Conservation (phyloP, 1,284 basidiomycete genomes). For the Thecaphora thlaspeos region DNA sequence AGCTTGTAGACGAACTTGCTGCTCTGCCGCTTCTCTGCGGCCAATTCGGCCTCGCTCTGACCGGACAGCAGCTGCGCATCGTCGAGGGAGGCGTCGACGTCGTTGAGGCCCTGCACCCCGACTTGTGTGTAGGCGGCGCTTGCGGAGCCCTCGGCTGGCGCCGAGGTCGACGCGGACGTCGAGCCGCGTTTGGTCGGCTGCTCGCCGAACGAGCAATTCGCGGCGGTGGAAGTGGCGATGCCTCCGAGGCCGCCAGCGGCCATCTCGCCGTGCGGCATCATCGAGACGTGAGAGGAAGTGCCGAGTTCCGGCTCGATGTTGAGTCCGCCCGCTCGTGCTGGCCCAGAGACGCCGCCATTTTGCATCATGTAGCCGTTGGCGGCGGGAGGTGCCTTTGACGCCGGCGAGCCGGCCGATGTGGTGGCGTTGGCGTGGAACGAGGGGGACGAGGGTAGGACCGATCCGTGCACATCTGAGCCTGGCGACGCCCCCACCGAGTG, state of each 20-base stretch:
- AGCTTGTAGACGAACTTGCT: slow-evolving; percentile 51
- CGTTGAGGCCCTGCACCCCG: no score
- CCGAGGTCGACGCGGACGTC: slow-evolving; percentile 14
- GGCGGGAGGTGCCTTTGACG: no score
- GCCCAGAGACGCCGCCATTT: no score
- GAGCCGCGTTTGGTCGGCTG: no score
- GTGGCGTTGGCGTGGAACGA: background rate
- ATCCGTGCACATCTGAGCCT: background rate
- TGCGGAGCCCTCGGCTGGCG: slow-evolving; percentile 12
- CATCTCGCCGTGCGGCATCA: background rate
- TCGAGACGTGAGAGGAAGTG: no score
- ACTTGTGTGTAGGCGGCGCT: slow-evolving; percentile 6
- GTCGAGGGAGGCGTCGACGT: slow-evolving; percentile 16
- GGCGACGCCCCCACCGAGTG: slow-evolving; percentile 19
- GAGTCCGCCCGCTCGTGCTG: no score
- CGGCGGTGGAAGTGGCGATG: slow-evolving; percentile 2
- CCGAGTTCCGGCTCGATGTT: no score
- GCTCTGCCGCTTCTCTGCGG: slow-evolving; percentile 37
- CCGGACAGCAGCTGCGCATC: slow-evolving; percentile 17
- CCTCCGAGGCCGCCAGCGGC: slow-evolving; percentile 3
- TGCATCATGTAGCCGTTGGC: no score
- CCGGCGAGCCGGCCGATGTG: no score
- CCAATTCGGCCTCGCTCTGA: slow-evolving; percentile 32
- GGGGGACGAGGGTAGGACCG: background rate
- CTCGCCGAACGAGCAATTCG: no score